Conservation (phyloP, 768 basidiomycete genomes). For the Naematelia aurantialba region DNA sequence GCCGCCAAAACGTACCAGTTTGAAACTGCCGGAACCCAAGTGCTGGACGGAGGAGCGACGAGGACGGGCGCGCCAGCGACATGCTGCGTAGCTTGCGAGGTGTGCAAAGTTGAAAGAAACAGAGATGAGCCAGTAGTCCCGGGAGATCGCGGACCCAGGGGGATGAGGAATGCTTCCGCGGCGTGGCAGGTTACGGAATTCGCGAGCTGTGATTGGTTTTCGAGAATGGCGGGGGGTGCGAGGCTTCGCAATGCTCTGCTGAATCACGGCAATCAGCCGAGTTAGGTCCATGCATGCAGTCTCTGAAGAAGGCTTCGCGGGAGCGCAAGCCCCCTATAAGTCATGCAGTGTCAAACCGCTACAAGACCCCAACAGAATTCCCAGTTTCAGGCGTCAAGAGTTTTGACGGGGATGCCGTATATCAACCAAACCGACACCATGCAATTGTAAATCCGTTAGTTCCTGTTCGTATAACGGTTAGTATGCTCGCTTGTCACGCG, state of each 20-base stretch:
- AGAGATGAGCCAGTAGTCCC: neutral
- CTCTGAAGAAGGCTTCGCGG: too few species aligned
- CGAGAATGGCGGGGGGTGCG: too few species aligned
- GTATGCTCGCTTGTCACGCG: constrained; percentile 35
- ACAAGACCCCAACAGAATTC: too few species aligned
- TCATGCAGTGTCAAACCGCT: too few species aligned
- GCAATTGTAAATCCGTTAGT: too few species aligned
- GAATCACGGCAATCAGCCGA: too few species aligned
- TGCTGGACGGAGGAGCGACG: neutral
- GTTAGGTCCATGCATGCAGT: neutral
- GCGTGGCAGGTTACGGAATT: neutral
- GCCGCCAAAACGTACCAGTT: constrained; percentile 2
- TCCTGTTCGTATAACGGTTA: constrained; percentile 38
- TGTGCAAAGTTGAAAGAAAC: neutral
- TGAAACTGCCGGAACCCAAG: constrained; percentile 6
- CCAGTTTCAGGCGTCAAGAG: too few species aligned
- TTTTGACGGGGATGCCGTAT: too few species aligned
- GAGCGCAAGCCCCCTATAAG: too few species aligned
- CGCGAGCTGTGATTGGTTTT: neutral
- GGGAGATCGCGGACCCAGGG: neutral
- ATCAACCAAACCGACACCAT: too few species aligned
- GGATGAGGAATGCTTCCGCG: neutral
- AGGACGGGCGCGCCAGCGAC: constrained; percentile 5
- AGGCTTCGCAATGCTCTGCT: too few species aligned
- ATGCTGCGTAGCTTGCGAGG: neutral